Evolutionary conservation across 163 green algal genomes (phyloP), one percentile per base, ranked within the genome.

Genomic region (Trebouxiophyceae sp.): DNA sequence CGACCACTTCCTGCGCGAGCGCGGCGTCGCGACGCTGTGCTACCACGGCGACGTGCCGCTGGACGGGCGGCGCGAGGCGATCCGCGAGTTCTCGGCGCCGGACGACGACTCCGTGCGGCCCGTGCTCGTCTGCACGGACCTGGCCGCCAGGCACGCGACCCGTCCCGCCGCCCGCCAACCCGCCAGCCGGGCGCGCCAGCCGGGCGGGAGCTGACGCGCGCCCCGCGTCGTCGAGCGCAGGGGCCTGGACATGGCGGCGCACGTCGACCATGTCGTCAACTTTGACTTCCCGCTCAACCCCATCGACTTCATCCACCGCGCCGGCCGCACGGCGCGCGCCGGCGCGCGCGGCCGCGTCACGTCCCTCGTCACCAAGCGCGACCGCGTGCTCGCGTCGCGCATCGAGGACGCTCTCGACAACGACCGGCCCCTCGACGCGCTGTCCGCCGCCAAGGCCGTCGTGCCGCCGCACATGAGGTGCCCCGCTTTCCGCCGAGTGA

Each of bases 271-370:
- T 68, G 87, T 99, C 5, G 66, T 99, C 66, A 99, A 97, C 76
- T 99, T 99, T 79, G 94, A 99, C 78, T 97, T 99, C 63, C 94
- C 94, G 0, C 70, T 84, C 30, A 91, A 84, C 54, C 54, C 86
- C 6, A 72, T 95, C 1, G 93, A 99, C 73, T 99, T 97, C 80
- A 77, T 99, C 27, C 93, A 98, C 75, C 77, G 93, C 7, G 87
- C 84, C 0, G 92, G 92, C 4, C 74, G 91, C 30, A 97, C 92
- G 2, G 92, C 90, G 0, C 67, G 91, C 1, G 92, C 89, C 7
- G 82, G 84, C 1, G 70, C 75, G 12, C 78, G 71, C 24, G 89
- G 88, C 16, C 65, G 64, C 3, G 80, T 97, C 44, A 97, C 86
- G 3, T 93, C 80, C 24, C 71, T 98, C 12, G 75, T 98, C 5